Percentiles rank a stretch among this genome's conserved stretches.
Evolutionary conservation across 2,329 filamentous ascomycete genomes (phyloP).

Genomic region (Alternaria triticina): DNA sequence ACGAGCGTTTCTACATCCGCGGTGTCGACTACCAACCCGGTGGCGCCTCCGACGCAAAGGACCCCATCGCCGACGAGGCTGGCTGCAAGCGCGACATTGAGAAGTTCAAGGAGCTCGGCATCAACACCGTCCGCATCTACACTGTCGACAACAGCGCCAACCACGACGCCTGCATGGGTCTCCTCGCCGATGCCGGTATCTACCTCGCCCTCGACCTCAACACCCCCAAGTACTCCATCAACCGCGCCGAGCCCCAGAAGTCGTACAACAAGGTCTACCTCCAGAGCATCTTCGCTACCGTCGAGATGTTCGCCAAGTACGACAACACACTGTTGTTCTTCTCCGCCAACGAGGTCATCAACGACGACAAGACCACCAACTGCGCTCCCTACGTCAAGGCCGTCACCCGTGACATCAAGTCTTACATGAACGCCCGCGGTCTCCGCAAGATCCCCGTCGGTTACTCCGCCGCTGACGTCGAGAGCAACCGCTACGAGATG

Average conservation of each 20-base stretch:
- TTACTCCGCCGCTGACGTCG: constrained; percentile 85
- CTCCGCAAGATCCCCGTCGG: constrained; percentile 75
- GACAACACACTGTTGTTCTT: constrained; percentile 87
- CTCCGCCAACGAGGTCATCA: constrained; percentile 80
- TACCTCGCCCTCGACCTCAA: constrained; percentile 93
- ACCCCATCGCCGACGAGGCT: constrained; percentile 75
- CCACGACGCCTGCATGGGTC: constrained; percentile 86
- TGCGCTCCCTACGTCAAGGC: constrained; percentile 75
- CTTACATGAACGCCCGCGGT: constrained; percentile 75
- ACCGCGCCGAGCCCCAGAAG: constrained; percentile 71
- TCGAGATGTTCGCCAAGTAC: constrained; percentile 83
- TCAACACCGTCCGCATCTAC: constrained; percentile 94
- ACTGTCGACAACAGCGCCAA: constrained; percentile 83
- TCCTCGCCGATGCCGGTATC: constrained; percentile 82
- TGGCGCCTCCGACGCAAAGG: constrained; percentile 67
- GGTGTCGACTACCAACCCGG: constrained; percentile 72
- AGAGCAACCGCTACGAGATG: constrained; percentile 83
- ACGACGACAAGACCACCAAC: constrained; percentile 65
- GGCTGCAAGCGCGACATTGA: constrained; percentile 80
- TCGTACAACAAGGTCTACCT: constrained; percentile 91
- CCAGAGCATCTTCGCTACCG: constrained; percentile 84
- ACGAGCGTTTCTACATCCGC: constrained; percentile 66
- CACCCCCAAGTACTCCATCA: constrained; percentile 87
- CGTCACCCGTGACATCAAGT: constrained; percentile 79
- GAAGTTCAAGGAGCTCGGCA: constrained; percentile 81